These are phyloP conservation scores for Hygrocybe coccinea DNA, from an alignment of 768 basidiomycete genomes.

Conservation along the genomic window DNA sequence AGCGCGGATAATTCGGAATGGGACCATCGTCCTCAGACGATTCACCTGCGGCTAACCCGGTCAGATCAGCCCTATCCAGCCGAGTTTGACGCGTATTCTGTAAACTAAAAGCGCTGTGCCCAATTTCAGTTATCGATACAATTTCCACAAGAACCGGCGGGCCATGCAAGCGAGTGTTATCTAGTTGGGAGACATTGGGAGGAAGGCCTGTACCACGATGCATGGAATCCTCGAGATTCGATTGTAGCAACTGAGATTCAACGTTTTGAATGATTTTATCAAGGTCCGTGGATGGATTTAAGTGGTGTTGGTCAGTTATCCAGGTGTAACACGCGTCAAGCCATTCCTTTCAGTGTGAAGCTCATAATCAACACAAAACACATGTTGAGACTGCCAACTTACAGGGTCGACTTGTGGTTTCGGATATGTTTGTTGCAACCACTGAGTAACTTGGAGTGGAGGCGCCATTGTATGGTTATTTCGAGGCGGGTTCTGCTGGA, in stretches of 20 bases:
- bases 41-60: slow-evolving; percentile 36
- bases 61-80: slow-evolving; percentile 24
- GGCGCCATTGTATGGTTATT: slow-evolving; percentile 23
- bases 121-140: slow-evolving; percentile 74
- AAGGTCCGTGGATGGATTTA: slow-evolving; percentile 46
- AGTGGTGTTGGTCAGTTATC: slow-evolving; percentile 45
- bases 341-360: slow-evolving; percentile 55
- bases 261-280: slow-evolving; percentile 51
- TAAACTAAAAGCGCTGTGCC: slow-evolving; percentile 74
- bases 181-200: slow-evolving; percentile 31
- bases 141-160: slow-evolving; percentile 72
- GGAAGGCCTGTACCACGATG: slow-evolving; percentile 65
- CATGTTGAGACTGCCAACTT: slow-evolving; percentile 16
- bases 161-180: slow-evolving; percentile 34
- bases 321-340: slow-evolving; percentile 66
- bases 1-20: slow-evolving; percentile 76
- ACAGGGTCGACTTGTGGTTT: slow-evolving; percentile 63
- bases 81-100: slow-evolving; percentile 50
- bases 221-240: slow-evolving; percentile 70
- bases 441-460: slow-evolving; percentile 39
- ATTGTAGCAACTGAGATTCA: slow-evolving; percentile 64
- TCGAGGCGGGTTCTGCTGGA: not conserved
- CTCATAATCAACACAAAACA: not conserved
- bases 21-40: slow-evolving; percentile 51
- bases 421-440: slow-evolving; percentile 53